These are phyloP conservation scores for Neofusicoccum parvum DNA, from an alignment of 2,329 filamentous ascomycete species.

Conservation along the genomic window DNA sequence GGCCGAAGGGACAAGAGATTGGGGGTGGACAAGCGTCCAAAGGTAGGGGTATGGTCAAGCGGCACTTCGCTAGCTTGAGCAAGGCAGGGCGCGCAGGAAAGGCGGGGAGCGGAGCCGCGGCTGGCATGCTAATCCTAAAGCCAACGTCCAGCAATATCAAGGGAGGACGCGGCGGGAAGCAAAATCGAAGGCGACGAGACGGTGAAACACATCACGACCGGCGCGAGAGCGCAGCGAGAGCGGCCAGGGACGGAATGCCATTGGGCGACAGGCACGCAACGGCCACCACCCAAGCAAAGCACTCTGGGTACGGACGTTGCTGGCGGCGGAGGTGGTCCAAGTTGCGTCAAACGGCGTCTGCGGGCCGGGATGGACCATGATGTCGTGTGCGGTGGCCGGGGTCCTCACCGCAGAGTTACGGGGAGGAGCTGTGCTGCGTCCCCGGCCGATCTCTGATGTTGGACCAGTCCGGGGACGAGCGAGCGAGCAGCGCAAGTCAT, in stretches of 20 bases:
- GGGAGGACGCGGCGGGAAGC: no score
- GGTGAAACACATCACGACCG: no score
- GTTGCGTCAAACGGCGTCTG: not conserved
- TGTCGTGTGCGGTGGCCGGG: not conserved
- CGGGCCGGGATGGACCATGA: not conserved
- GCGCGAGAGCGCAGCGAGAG: no score
- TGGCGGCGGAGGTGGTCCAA: not conserved
- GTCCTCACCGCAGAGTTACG: not conserved
- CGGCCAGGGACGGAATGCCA: not conserved
- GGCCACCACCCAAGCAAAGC: no score
- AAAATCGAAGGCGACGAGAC: no score
- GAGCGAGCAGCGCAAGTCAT: not conserved
- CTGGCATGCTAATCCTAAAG: no score
- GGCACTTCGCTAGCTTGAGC: no score
- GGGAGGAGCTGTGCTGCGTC: not conserved
- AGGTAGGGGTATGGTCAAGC: no score
- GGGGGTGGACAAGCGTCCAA: not conserved
- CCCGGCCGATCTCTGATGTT: not conserved
- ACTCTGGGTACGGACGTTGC: not conserved
- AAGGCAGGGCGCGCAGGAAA: no score
- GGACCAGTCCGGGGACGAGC: not conserved
- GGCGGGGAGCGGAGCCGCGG: no score
- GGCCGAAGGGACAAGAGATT: not conserved
- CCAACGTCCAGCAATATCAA: no score
- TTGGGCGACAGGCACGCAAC: no score